Base-by-base conservation (phyloP, 129 eudicot species). In the Tagetes patula region DNA sequence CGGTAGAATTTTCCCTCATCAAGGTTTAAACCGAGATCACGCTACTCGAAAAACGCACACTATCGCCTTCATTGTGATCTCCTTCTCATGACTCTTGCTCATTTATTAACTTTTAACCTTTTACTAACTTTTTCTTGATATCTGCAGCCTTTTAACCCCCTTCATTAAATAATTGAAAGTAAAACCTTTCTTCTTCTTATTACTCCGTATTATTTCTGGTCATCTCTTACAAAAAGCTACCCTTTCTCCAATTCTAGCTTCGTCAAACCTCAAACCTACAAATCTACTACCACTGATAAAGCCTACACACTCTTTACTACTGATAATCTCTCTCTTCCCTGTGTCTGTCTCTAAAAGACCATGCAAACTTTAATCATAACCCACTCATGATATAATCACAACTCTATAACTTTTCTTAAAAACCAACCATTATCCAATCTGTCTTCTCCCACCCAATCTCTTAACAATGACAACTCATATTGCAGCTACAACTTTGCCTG, bases 381-480 rank as follows among this genome's bases (percentile, higher is more conserved):
- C 36, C 82, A 90, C 91, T 87, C 95, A 90, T 87, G 85, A 84
- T 67, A 77, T 89, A 81, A 84, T 77, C 85, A 82, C 83, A 31
- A 68, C 53, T 33, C 72, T 34, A 42, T 9, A 4, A 30, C 65
- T 48, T 59, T 20, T 53, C 55, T 54, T 65, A 31, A 56, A 20
- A 20, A 20, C 27, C 27, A 20, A 20, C 27, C 27, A 20, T 38
- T 69, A 65, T 65, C 65, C 67, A 54, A 32, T 68, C 76, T 31
- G 52, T 71, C 70, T 53, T 59, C 31, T 47, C 64, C 46, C 27
- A 20, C 27, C 27, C 27, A 20, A 20, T 20, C 27, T 20, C 27
- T 20, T 20, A 20, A 37, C 69, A 63, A 74, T 72, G 79, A 70
- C 50, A 70, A 75, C 36, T 42, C 58, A 14, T 67, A 53, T 54